Evolutionary conservation across 2,329 filamentous ascomycete species (phyloP).

Genomic region (Pseudocercospora musae): DNA sequence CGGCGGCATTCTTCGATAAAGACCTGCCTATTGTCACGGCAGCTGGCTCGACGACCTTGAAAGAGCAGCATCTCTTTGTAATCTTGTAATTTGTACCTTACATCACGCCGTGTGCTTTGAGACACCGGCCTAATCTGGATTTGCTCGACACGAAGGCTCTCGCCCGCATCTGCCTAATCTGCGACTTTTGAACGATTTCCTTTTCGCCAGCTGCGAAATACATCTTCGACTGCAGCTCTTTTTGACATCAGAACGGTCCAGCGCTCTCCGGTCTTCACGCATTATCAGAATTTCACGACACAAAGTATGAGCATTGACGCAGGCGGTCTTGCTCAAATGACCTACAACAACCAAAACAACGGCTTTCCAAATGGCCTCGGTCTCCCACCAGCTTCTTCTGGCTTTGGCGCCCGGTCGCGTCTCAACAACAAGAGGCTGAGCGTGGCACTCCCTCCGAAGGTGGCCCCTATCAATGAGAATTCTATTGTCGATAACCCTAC

Average conservation of each 20-base stretch:
- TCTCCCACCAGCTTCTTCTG: constrained; percentile 63
- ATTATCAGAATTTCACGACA: constrained; percentile 18
- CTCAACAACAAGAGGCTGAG: constrained; percentile 79
- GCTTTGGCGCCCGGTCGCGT: constrained; percentile 84
- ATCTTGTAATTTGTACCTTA: constrained; percentile 33
- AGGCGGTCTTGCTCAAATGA: constrained; percentile 99
- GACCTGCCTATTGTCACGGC: constrained; percentile 21
- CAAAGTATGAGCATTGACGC: constrained; percentile 69
- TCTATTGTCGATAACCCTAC: constrained; percentile 66
- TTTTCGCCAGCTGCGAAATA: constrained; percentile 11
- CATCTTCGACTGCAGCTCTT: constrained; percentile 9
- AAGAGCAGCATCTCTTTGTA: constrained; percentile 32
- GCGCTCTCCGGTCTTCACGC: constrained; percentile 23
- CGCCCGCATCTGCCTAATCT: constrained; percentile 22
- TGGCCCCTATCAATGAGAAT: constrained; percentile 63
- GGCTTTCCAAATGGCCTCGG: constrained; percentile 66
- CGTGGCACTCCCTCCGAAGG: constrained; percentile 70
- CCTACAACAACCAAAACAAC: constrained; percentile 60
- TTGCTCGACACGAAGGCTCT: constrained; percentile 10
- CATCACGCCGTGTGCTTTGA: constrained; percentile 29
- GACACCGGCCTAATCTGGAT: constrained; percentile 32
- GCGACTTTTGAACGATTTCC: constrained; percentile 21
- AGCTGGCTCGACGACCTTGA: constrained; percentile 20
- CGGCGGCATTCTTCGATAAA: constrained; percentile 23
- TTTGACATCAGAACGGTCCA: constrained; percentile 18